Conservation (phyloP, 2,329 filamentous ascomycete genomes). For the Sporothrix inflata region DNA sequence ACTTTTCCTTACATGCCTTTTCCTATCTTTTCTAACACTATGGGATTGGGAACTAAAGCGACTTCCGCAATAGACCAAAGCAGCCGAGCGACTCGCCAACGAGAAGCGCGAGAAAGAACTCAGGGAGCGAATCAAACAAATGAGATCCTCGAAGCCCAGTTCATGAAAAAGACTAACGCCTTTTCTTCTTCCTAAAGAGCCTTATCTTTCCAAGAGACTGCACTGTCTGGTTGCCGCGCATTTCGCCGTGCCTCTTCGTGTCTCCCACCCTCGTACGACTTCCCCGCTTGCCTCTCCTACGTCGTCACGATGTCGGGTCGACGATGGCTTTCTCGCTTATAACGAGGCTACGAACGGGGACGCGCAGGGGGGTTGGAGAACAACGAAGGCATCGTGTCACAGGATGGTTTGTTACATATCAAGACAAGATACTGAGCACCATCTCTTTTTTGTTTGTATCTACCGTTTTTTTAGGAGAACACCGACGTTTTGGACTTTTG, state of each 20-base stretch:
- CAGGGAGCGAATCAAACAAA: conserved; percentile 59
- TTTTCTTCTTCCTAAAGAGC: neutral
- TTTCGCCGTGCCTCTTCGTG: neutral
- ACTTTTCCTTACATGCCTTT: neutral
- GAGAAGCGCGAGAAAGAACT: conserved; percentile 55
- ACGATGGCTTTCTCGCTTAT: neutral
- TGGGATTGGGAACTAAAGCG: conserved; percentile 12
- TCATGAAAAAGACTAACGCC: conserved; percentile 51
- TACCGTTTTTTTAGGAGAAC: neutral
- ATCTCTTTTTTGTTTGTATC: no score
- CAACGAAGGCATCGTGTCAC: neutral
- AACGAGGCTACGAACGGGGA: neutral
- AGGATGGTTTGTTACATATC: conserved; percentile 23
- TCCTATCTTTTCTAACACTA: neutral
- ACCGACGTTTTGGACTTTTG: neutral
- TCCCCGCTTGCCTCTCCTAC: neutral
- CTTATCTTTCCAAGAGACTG: neutral
- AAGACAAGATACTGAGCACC: no score
- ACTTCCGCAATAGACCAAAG: conserved; percentile 39
- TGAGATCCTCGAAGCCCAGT: conserved; percentile 55
- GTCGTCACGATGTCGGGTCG: neutral
- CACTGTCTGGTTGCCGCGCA: neutral
- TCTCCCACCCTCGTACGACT: neutral
- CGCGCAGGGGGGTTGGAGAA: neutral
- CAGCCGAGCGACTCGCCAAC: conserved; percentile 48